Percentiles rank a stretch among this genome's conserved stretches.
Evolutionary conservation across 1,284 basidiomycete species (phyloP).

Genomic region (Xanthoconium separans): DNA sequence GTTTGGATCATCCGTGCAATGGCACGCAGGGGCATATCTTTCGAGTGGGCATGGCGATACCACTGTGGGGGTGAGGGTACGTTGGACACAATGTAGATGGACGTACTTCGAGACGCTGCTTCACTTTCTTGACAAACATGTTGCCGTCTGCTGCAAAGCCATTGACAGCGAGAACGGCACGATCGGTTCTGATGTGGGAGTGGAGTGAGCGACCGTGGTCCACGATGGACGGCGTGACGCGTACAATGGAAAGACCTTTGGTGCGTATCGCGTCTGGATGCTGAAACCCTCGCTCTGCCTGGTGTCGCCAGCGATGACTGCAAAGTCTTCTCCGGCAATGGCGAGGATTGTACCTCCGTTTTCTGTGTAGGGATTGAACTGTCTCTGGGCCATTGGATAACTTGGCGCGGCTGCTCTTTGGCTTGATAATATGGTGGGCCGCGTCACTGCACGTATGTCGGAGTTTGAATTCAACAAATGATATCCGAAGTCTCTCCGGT

Average conservation of each 20-base stretch:
- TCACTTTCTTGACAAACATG: constrained; percentile 93
- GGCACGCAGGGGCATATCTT: constrained; percentile 89
- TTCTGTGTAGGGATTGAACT: constrained; percentile 86
- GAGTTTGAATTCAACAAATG: constrained; percentile 6
- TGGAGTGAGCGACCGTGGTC: constrained; percentile 7
- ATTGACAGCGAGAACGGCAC: constrained; percentile 88
- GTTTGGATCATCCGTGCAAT: constrained; percentile 95
- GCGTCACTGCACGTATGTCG: constrained; percentile 18
- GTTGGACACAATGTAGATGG: constrained; percentile 1
- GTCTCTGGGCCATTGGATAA: constrained; percentile 50
- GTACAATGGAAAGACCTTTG: constrained; percentile 83
- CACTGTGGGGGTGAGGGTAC: constrained; percentile 52
- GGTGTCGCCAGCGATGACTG: constrained; percentile 92
- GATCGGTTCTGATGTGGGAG: constrained; percentile 79
- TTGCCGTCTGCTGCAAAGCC: constrained; percentile 95
- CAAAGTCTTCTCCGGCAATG: constrained; percentile 89
- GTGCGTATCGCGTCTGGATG: constrained; percentile 96
- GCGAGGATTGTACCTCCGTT: constrained; percentile 95
- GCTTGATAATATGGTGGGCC: constrained; percentile 16
- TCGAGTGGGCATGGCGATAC: constrained; percentile 93
- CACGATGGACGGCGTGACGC: constrained; percentile 18
- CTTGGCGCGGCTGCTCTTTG: too few species aligned
- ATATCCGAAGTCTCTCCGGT: too few species aligned
- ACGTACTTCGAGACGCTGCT: constrained; percentile 86
- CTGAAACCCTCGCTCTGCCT: constrained; percentile 92